These are phyloP conservation scores for Wickerhamiella alocasiicola DNA, from an alignment of 805 yeast species.

Conservation along the genomic window DNA sequence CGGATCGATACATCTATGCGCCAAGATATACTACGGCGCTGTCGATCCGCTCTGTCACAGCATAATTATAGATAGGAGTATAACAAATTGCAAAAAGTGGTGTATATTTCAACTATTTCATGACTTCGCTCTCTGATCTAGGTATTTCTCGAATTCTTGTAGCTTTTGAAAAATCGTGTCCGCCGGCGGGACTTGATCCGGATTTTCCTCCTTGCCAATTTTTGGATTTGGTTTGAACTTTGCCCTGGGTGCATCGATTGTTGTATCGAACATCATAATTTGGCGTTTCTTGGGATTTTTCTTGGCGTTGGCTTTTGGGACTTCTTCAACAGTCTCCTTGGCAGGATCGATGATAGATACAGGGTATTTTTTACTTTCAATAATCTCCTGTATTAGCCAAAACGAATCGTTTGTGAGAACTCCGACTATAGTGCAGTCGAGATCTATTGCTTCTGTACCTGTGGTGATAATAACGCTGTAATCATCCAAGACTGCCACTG, in stretches of 20 bases:
- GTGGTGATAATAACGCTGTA: conserved; percentile 1
- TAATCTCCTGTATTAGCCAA: background rate
- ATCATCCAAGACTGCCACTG: background rate
- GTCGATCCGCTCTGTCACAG: too few relatives aligned
- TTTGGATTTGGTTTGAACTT: conserved; percentile 2
- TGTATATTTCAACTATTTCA: too few relatives aligned
- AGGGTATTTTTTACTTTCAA: background rate
- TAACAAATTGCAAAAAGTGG: too few relatives aligned
- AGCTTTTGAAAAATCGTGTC: background rate
- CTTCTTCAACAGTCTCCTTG: background rate
- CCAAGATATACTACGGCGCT: too few relatives aligned
- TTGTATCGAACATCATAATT: background rate
- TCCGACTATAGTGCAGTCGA: conserved; percentile 1
- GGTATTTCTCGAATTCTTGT: background rate
- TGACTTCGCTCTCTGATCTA: too few relatives aligned
- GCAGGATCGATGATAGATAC: background rate
- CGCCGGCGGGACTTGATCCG: background rate
- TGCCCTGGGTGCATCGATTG: background rate
- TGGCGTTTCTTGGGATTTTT: background rate
- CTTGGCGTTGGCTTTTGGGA: background rate
- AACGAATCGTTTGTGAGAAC: background rate
- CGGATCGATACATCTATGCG: too few relatives aligned
- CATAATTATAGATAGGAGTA: too few relatives aligned
- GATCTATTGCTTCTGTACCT: background rate
- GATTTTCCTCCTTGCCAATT: background rate